phyloP scores from a whole-genome alignment of 495 filamentous ascomycete species.

The Penicillium atrosanguineum region DNA sequence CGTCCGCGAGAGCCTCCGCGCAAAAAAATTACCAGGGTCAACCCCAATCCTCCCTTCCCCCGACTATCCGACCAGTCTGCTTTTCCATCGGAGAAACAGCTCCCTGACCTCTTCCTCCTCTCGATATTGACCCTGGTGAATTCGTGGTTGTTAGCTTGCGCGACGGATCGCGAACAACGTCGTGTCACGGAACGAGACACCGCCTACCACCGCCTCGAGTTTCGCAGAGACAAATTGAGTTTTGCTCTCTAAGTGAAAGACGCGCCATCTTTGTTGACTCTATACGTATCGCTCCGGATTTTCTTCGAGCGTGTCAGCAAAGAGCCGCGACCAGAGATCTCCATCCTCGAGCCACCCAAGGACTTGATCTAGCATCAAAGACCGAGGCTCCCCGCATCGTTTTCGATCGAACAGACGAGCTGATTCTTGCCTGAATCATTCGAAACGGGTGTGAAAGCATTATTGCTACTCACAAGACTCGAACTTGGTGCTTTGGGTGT shows the following conservation, averaged over 20 bases:
- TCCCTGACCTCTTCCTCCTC: not conserved
- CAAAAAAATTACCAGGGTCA: slow-evolving; percentile 13
- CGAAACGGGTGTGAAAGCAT: slow-evolving; percentile 4
- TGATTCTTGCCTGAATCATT: slow-evolving; percentile 2
- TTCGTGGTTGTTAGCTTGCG: slow-evolving; percentile 12
- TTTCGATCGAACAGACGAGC: not conserved
- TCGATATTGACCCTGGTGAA: slow-evolving; percentile 5
- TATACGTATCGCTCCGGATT: not conserved
- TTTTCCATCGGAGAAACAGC: slow-evolving; percentile 4
- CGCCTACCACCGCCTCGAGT: slow-evolving; percentile 4
- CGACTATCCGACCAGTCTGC: not conserved
- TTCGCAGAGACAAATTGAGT: slow-evolving; percentile 8
- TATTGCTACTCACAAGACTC: not conserved
- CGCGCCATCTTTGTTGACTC: not conserved
- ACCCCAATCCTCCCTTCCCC: not conserved
- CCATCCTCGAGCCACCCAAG: not conserved
- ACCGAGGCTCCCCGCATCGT: not conserved
- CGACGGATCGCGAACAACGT: slow-evolving; percentile 22
- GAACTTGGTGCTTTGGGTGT: slow-evolving; percentile 1
- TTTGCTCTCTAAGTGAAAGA: slow-evolving; percentile 3
- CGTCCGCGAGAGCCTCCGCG: slow-evolving; percentile 13
- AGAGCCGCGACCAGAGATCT: slow-evolving; percentile 3
- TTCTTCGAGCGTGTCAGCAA: slow-evolving; percentile 1
- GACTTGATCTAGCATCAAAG: not conserved
- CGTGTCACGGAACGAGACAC: slow-evolving; percentile 22